Base-by-base conservation (phyloP, 768 basidiomycete genomes). In the Galerina sulciceps region DNA sequence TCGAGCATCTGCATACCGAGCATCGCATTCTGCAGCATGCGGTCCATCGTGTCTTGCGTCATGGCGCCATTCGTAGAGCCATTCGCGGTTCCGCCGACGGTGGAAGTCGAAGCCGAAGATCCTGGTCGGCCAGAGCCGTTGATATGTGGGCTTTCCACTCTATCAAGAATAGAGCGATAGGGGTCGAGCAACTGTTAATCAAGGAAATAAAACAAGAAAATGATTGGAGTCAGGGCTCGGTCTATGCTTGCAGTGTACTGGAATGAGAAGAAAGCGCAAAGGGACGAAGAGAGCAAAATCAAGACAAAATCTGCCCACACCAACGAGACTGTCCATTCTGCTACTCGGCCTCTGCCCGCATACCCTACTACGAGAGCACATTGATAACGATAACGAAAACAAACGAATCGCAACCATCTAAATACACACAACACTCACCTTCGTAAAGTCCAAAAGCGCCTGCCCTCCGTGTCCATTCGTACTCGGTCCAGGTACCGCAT, bases 1-100 rank as follows among this genome's bases (percentile, higher is more conserved):
- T 83, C 80, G n/a, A 87, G 66, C 71, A 81, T 72, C 61, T 78
- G 77, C 61, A 74, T 73, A 4, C 77, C 80, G 42, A 74, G 72
- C 17, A 69, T 71, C 22, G 81, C 81, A 46, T 73, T 75, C 64
- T 81, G 77, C 48, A 80, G 44, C 79, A 81, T 80, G 41, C 71
- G 67, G 26, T 77, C 77, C 55, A 81, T 62, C 15, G 72, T 58
- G 34, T 78, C 77, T 51, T 71, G 71, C 6, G 67, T 57, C 22
- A 61, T 42, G 42, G 58, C 53, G 13, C 38, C 57, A 37, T 55
- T 55, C 18, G 37, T 31, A 10, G 41, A 44, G 23, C 54, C 58
- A 40, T 63, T 59, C 20, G 35, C 26, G 8, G 36, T 36, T 5
- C 58, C 59, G n/a, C 59, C 48, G 13, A 56, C 47, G 18, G 58